Percentiles rank a stretch among this genome's conserved stretches.
phyloP scores from a whole-genome alignment of 768 basidiomycete genomes.

The Leccinum fibrillosum region DNA sequence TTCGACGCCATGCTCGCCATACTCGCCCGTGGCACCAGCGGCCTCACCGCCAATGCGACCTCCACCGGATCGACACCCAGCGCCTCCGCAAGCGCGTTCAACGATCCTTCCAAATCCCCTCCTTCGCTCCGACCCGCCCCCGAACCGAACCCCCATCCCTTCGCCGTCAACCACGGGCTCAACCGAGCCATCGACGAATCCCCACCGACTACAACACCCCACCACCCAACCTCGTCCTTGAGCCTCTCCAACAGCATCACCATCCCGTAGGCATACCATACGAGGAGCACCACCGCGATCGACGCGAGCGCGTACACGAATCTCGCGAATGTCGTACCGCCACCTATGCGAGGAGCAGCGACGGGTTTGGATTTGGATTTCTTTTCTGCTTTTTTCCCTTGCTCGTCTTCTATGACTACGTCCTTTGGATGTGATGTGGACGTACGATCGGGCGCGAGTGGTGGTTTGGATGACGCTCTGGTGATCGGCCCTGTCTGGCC shows the following conservation, averaged over 20 bases:
- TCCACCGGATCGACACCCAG: constrained; percentile 61
- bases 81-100: constrained; percentile 57
- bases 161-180: background rate
- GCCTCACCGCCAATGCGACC: constrained; percentile 59
- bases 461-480: constrained; percentile 2
- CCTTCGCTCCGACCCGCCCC: background rate
- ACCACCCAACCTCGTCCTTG: constrained; percentile 57
- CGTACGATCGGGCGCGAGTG: background rate
- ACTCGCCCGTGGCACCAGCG: constrained; percentile 58
- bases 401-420: background rate
- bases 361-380: background rate
- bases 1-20: constrained; percentile 47
- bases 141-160: constrained; percentile 7
- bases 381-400: background rate
- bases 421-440: background rate
- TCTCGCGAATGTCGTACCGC: constrained; percentile 18
- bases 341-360: constrained; percentile 2
- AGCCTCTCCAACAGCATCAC: constrained; percentile 43
- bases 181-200: background rate
- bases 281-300: constrained; percentile 39
- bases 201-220: constrained; percentile 28
- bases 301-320: constrained; percentile 50
- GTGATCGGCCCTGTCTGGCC: constrained; percentile 11
- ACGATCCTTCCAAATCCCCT: constrained; percentile 48
- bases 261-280: constrained; percentile 51